Evolutionary conservation across 139 green algal genomes (phyloP), one percentile per base, ranked within the genome.

Genomic region (Chlamydomonas applanata): DNA sequence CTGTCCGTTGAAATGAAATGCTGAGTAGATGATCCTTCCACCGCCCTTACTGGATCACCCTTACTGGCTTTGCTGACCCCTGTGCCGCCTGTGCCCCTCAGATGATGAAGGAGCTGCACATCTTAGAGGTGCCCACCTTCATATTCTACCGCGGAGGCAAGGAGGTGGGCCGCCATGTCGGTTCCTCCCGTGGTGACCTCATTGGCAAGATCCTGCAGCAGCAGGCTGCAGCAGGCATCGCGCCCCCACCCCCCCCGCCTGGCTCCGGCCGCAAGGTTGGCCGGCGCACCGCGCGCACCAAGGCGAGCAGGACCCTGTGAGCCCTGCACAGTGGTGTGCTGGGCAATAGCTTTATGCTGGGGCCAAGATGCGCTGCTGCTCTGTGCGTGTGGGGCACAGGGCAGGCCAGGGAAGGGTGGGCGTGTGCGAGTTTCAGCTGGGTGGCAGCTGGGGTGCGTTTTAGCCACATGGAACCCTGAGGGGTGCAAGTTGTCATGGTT

Each of bases 91-190:
- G 7, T 11, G 72, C 46, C 20, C n/a, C 46, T 3, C 25, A 33
- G 22, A 33, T 86, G 71, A 72, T 87, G 25, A 44, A 70, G 61
- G 74, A 92, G 35, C 72, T 86, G 25, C 89, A 87, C n/a, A 72
- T 95, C 29, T 25, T 86, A 9, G 86, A 94, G 84, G 90, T 97
- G 71, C 93, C 93, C 25, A 95, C 90, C 17, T 97, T 97, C 76
- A 44, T 97, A 0, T 97, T 97, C 68, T 96, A 90, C 78, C 75
- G 79, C 46, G 32, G n/a, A 14, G 75, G 91, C 44, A 79, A 86
- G 73, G 73, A 85, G 62, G 83, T 92, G 29, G 87, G 83, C 4
- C 81, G 89, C 2, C 91, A 96, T 73, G 88, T 94, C 22, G 92
- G 93, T n/a, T 86, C 78, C 72, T 87, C 76, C 59, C 82, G 93